These are phyloP conservation scores for Suhomyces coccinellae DNA, from an alignment of 1,139 yeast genomes.

Conservation along the genomic window DNA sequence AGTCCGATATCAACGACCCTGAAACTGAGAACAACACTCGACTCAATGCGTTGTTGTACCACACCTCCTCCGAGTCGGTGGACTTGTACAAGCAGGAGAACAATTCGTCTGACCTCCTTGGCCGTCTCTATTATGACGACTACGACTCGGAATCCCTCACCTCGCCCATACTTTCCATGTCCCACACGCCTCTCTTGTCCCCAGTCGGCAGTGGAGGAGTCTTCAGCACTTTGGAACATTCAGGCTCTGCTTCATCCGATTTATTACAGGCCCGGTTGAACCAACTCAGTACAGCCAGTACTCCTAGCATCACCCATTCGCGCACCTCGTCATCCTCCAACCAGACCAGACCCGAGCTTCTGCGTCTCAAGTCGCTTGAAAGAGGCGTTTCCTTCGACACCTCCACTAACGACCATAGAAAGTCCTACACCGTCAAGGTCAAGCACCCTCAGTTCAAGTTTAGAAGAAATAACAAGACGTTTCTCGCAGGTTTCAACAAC, in stretches of 20 bases:
- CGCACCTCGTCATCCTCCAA: constrained; percentile 7
- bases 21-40: constrained; percentile 43
- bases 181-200: constrained; percentile 17
- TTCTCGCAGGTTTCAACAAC: constrained; percentile 60
- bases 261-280: constrained; percentile 13
- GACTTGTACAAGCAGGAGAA: constrained; percentile 42
- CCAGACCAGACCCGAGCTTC: constrained; percentile 2
- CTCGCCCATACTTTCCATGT: constrained; percentile 24
- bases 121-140: constrained; percentile 47
- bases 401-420: constrained; percentile 34
- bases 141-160: constrained; percentile 36
- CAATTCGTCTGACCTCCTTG: constrained; percentile 43
- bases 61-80: constrained; percentile 43
- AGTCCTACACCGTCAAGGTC: constrained; percentile 53
- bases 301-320: constrained; percentile 5
- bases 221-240: constrained; percentile 6
- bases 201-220: constrained; percentile 20
- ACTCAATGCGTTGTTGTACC: constrained; percentile 42
- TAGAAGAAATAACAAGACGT: constrained; percentile 59
- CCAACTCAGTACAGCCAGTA: constrained; percentile 2
- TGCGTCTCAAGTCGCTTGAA: constrained; percentile 16
- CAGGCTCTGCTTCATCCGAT: constrained; percentile 10
- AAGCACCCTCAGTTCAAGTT: constrained; percentile 58
- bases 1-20: constrained; percentile 15
- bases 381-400: constrained; percentile 58